Evolutionary conservation across 2,329 filamentous ascomycete species (phyloP).

Genomic region (Apiospora rasikravindrae): DNA sequence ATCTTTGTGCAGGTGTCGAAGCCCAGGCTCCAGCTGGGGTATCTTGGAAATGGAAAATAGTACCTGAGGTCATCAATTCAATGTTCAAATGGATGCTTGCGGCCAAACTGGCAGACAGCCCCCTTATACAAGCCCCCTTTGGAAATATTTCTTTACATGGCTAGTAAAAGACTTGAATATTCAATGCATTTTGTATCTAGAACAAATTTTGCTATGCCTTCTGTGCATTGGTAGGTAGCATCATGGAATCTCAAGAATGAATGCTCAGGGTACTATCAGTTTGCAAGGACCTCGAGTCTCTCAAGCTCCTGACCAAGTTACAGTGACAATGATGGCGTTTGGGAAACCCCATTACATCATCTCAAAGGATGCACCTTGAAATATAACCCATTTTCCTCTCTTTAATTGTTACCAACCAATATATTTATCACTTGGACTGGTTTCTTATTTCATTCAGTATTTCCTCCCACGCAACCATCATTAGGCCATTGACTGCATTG

Average conservation of each 20-base stretch:
- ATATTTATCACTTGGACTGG: neutral
- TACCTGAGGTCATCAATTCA: neutral
- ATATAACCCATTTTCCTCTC: neutral
- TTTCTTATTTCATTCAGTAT: neutral
- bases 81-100: neutral
- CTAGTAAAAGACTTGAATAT: no score
- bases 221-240: neutral
- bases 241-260: neutral
- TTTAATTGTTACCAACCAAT: constrained; percentile 1
- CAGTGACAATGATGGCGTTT: neutral
- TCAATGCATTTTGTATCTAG: neutral
- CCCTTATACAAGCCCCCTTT: neutral
- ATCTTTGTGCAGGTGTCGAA: neutral
- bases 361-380: neutral
- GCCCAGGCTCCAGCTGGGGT: neutral
- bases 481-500: neutral
- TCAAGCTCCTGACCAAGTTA: neutral
- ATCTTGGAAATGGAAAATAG: neutral
- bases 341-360: constrained; percentile 8
- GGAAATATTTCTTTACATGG: no score
- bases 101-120: neutral
- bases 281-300: neutral
- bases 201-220: neutral
- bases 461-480: neutral
- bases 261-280: neutral